phyloP scores from a whole-genome alignment of 1,284 basidiomycete genomes.

The Phenoliferia sp. region DNA sequence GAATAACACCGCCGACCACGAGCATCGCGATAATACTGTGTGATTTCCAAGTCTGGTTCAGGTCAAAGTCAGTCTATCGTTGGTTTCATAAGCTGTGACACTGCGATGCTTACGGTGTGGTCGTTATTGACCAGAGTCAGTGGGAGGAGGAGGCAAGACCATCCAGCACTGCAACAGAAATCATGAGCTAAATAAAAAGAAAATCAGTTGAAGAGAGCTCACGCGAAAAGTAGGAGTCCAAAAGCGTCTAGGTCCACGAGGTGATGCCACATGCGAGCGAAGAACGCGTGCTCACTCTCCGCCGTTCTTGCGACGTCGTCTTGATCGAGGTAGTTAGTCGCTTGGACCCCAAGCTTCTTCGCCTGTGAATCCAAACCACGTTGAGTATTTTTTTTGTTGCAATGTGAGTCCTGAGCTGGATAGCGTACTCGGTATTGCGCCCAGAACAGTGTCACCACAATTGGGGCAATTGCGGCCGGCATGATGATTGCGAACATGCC shows the following conservation, averaged over 20 bases:
- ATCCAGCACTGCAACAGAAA: constrained; percentile 41
- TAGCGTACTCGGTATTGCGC: constrained; percentile 48
- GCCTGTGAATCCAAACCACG: constrained; percentile 1
- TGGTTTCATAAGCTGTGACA: too few species aligned
- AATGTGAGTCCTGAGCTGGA: background rate
- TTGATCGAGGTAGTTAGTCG: constrained; percentile 23
- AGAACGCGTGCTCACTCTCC: background rate
- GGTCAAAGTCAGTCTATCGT: background rate
- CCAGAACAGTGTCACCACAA: constrained; percentile 55
- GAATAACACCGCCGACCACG: constrained; percentile 43
- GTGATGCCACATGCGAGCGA: background rate
- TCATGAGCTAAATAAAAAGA: background rate
- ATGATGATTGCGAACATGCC: constrained; percentile 44
- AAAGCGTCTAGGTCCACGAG: constrained; percentile 57
- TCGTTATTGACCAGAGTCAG: constrained; percentile 53
- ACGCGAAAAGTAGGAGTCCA: constrained; percentile 62
- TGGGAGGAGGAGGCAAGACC: constrained; percentile 56
- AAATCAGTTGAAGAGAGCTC: background rate
- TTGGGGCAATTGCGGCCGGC: constrained; percentile 46
- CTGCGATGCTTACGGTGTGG: background rate
- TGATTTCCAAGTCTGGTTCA: constrained; percentile 29
- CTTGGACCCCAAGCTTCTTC: constrained; percentile 48
- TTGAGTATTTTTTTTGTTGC: background rate
- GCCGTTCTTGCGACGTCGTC: too few species aligned
- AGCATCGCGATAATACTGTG: constrained; percentile 42